Percentiles rank a stretch among this genome's conserved stretches.
Conservation (phyloP, 257 asterid genomes). For the Solanum lignicaule region DNA sequence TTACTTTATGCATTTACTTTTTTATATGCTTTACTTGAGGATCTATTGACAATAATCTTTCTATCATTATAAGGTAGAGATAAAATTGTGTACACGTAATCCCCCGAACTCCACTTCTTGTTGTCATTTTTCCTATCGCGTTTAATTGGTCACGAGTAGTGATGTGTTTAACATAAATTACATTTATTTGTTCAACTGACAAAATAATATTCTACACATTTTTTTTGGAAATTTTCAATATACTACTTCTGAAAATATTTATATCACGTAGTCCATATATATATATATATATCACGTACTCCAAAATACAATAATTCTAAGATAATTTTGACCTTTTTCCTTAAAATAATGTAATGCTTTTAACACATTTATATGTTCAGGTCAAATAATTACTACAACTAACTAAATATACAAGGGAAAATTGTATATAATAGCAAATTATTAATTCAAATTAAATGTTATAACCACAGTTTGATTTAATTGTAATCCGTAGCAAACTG, state of each 20-base stretch:
- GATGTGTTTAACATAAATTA: neutral
- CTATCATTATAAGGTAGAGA: neutral
- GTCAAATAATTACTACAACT: too few species aligned
- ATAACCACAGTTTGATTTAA: too few species aligned
- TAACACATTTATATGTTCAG: neutral
- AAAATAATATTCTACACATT: neutral
- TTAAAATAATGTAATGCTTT: neutral
- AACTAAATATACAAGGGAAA: too few species aligned
- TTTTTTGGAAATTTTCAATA: neutral
- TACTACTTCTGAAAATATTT: neutral
- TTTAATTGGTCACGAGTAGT: neutral
- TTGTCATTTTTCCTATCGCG: neutral
- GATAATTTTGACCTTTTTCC: neutral
- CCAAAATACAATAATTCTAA: too few species aligned
- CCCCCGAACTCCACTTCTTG: neutral
- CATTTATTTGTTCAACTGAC: neutral
- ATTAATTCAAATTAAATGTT: too few species aligned
- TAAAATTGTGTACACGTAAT: neutral
- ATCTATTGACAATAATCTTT: neutral
- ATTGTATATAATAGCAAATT: too few species aligned
- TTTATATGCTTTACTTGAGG: neutral
- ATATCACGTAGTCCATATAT: too few species aligned
- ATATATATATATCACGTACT: too few species aligned
- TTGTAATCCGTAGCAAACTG: too few species aligned
- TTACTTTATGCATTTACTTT: neutral